Evolutionary conservation across 73 alveolate genomes (phyloP).

Genomic region (Effrenium voratum): DNA sequence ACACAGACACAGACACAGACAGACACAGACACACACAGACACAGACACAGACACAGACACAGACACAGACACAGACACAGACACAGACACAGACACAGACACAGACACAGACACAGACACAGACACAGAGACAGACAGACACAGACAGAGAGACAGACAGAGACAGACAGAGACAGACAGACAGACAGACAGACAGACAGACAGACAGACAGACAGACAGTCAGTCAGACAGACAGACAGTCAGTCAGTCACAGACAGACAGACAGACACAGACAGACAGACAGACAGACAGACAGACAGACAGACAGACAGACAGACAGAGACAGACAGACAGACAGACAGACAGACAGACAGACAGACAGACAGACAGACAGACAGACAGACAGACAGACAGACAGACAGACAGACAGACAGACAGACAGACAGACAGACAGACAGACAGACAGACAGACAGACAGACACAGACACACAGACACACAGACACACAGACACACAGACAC

Average conservation of each 20-base stretch:
- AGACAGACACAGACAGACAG: conserved; percentile 23
- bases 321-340: conserved; percentile 18
- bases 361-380: conserved; percentile 24
- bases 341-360: conserved; percentile 18
- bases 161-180: not conserved
- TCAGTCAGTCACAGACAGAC: not conserved
- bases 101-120: not conserved
- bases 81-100: not conserved
- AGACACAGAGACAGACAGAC: not conserved
- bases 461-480: too few species aligned
- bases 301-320: not conserved
- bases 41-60: not conserved
- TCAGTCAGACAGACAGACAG: too few species aligned
- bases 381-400: conserved; percentile 24
- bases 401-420: conserved; percentile 29
- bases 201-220: conserved; percentile 4
- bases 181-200: conserved; percentile 4
- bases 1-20: not conserved
- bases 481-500: conserved; percentile 3
- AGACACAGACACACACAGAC: not conserved
- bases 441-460: conserved; percentile 6
- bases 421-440: conserved; percentile 34
- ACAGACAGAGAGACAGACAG: not conserved
- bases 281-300: not conserved
- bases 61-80: not conserved